A percentile compares a stretch with the other conserved stretches of the same genome.
Evolutionary conservation across 805 yeast genomes (phyloP).

Genomic region (Deakozyma indianensis): DNA sequence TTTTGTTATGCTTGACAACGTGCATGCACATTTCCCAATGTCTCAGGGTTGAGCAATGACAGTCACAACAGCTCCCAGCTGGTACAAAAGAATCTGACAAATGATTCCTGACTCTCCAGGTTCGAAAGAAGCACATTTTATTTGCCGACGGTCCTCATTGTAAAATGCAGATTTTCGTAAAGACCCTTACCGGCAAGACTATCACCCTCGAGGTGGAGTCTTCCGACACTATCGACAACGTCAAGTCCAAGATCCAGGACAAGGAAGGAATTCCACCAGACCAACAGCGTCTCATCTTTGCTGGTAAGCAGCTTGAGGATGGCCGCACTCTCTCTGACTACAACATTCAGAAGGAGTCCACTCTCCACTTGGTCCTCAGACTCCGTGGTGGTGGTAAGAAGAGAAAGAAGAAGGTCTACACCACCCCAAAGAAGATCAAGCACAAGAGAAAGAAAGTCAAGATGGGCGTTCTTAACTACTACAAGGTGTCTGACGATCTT

Average conservation of each 20-base stretch:
- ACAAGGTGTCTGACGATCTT: constrained; percentile 98
- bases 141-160: constrained; percentile 24
- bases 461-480: constrained; percentile 98
- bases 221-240: constrained; percentile 93
- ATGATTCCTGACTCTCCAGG: constrained; percentile 9
- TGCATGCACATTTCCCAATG: no score
- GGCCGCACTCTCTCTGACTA: constrained; percentile 94
- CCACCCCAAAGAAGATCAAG: constrained; percentile 99
- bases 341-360: constrained; percentile 97
- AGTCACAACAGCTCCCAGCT: neutral
- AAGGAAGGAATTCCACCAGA: constrained; percentile 97
- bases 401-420: constrained; percentile 99
- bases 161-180: constrained; percentile 72
- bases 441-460: constrained; percentile 99
- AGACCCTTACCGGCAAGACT: constrained; percentile 98
- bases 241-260: constrained; percentile 92
- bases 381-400: constrained; percentile 99
- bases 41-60: no score
- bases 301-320: constrained; percentile 89
- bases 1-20: no score
- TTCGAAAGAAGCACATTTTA: constrained; percentile 14
- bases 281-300: constrained; percentile 93
- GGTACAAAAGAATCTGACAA: neutral
- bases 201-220: constrained; percentile 97
- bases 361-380: constrained; percentile 90